phyloP scores from a whole-genome alignment of 129 eudicot species.

The Smallanthus sonchifolius region DNA sequence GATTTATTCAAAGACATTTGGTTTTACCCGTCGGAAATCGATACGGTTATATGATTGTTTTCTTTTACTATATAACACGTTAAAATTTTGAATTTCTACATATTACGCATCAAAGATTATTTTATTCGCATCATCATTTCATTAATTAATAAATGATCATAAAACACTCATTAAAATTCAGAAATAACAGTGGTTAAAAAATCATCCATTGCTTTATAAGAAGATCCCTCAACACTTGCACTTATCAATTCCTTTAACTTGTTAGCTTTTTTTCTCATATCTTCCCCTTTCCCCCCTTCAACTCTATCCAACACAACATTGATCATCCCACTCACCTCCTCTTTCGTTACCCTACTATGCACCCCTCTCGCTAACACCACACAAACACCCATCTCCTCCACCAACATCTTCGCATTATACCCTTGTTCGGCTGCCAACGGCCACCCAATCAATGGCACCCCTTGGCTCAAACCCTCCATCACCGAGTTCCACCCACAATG shows the following conservation, averaged over 20 bases:
- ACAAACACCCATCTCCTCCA: conserved; percentile 79
- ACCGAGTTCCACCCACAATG: conserved; percentile 93
- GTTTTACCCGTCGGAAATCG: no score
- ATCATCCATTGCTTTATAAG: conserved; percentile 48
- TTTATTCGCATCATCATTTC: no score
- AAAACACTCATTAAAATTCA: neutral
- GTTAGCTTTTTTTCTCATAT: conserved; percentile 54
- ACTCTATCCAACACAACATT: conserved; percentile 41
- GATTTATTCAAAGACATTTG: no score
- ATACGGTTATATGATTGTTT: no score
- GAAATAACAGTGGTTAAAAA: conserved; percentile 30
- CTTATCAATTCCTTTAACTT: conserved; percentile 40
- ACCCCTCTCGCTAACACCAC: conserved; percentile 56
- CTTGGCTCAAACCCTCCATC: conserved; percentile 76
- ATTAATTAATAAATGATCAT: no score
- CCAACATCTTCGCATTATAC: conserved; percentile 74
- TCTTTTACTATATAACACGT: no score
- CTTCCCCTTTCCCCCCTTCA: conserved; percentile 43
- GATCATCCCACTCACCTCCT: conserved; percentile 55
- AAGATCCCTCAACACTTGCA: conserved; percentile 55
- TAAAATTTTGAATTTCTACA: no score
- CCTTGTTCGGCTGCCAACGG: conserved; percentile 83
- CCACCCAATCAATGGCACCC: conserved; percentile 85
- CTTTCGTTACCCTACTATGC: conserved; percentile 31
- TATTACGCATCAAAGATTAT: no score